Evolutionary conservation across 768 basidiomycete genomes (phyloP), one percentile per base, ranked within the genome.

Genomic region (Bullera alba): DNA sequence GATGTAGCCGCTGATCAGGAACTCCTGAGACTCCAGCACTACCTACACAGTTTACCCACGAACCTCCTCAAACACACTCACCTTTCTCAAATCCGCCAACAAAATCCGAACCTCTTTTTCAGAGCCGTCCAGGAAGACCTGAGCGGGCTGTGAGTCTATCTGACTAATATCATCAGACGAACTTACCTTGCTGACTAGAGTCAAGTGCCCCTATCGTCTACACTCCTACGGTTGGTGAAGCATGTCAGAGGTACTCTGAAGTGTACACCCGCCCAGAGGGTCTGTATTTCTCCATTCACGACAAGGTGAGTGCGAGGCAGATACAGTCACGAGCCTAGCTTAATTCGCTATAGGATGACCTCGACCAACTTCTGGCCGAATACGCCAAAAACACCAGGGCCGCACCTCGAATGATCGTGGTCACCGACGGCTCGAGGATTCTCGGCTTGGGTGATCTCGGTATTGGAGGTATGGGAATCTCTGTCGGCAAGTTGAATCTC

Each of bases 401-500:
- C 42, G 39, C 49, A 6, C 67, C 86, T n/a, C 80, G 87, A 28
- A 92, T 95, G 57, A 81, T 82, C 44, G 91, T 96, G 34, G 89
- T 95, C 23, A 95, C 91, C 0, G 91, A 93, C 72, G 91, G 90
- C 76, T 87, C 86, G 16, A 83, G 91, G 41, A 91, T 93, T 61
- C 79, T 95, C 29, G 91, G 91, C 50, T 75, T 95, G 17, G 91
- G 75, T 16, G 75, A 76, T 52, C 60, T 74, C 15, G 75, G 74
- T 3, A 61, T 73, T 16, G 74, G 73, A 5, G 73, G 73, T 15
- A 73, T 74, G 65, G 73, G 74, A 14, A 72, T 93, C 60, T 81
- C 86, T 6, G 84, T 91, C 44, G 91, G 91, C n/a, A 93, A 95
- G 73, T 77, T 96, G 5, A 87, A 86, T 16, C 79, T 95, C 16